Evolutionary conservation across 805 yeast species (phyloP).

Genomic region (Candida hungchunana): DNA sequence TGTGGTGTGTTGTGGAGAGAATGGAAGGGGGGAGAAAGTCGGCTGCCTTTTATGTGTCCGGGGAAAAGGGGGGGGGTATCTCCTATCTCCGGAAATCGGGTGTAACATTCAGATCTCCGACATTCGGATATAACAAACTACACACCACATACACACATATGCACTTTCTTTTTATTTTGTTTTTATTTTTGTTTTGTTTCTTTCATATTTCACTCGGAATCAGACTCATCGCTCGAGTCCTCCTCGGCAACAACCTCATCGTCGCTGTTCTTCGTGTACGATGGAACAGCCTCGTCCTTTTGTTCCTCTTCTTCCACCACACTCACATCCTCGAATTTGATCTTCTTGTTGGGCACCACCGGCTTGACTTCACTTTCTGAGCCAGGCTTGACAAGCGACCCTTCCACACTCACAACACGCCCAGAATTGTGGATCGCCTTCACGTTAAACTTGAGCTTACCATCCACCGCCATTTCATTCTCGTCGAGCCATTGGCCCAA

Average conservation of each 20-base stretch:
- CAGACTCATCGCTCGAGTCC: conserved; percentile 27
- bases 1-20: no score
- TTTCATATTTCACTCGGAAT: no score
- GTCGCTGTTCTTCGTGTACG: conserved; percentile 17
- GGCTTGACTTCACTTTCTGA: conserved; percentile 52
- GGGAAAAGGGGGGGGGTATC: no score
- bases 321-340: conserved; percentile 40
- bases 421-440: conserved; percentile 73
- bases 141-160: not conserved
- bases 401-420: conserved; percentile 79
- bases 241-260: conserved; percentile 26
- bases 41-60: no score
- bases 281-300: conserved; percentile 17
- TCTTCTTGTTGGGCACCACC: conserved; percentile 43
- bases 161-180: not conserved
- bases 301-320: conserved; percentile 17
- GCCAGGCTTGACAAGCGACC: conserved; percentile 51
- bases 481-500: conserved; percentile 88
- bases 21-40: no score
- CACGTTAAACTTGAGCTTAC: conserved; percentile 73
- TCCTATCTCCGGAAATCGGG: no score
- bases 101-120: no score
- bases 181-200: no score
- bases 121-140: no score
- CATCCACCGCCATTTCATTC: conserved; percentile 70